A percentile compares a stretch with the other conserved stretches of the same genome.
These are phyloP conservation scores for Phenoliferia sp. DNA, from an alignment of 1,284 basidiomycete genomes.

Conservation along the genomic window DNA sequence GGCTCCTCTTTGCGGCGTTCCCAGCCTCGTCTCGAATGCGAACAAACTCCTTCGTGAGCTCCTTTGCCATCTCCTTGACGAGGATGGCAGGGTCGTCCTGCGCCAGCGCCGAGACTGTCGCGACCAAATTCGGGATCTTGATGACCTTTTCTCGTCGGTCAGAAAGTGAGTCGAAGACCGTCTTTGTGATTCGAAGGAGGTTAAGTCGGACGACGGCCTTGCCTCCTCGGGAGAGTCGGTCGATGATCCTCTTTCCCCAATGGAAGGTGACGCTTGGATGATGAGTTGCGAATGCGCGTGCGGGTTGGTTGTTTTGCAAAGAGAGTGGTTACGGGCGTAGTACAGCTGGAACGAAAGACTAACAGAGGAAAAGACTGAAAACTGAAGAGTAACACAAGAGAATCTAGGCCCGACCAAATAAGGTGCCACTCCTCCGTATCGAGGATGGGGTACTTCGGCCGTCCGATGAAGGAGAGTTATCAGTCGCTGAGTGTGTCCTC, in stretches of 20 bases:
- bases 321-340: no score
- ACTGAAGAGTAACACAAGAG: no score
- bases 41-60: slow-evolving; percentile 50
- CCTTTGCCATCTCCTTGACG: slow-evolving; percentile 78
- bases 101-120: slow-evolving; percentile 71
- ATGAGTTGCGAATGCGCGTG: no score
- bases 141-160: slow-evolving; percentile 77
- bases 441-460: background rate
- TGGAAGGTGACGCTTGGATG: no score
- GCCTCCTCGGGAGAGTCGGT: slow-evolving; percentile 62
- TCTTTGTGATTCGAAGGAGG: slow-evolving; percentile 75
- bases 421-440: background rate
- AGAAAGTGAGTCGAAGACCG: slow-evolving; percentile 64
- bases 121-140: slow-evolving; percentile 68
- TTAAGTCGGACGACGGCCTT: slow-evolving; percentile 87
- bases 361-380: no score
- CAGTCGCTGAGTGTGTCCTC: background rate
- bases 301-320: no score
- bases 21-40: background rate
- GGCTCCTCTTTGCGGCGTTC: background rate
- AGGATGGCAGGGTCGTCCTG: slow-evolving; percentile 79
- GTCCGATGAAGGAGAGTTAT: background rate
- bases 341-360: no score
- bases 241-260: slow-evolving; percentile 77
- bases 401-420: background rate